A percentile compares a stretch with the other conserved stretches of the same genome.
Conservation (phyloP, 768 basidiomycete species). For the Phlebiopsis gigantea region DNA sequence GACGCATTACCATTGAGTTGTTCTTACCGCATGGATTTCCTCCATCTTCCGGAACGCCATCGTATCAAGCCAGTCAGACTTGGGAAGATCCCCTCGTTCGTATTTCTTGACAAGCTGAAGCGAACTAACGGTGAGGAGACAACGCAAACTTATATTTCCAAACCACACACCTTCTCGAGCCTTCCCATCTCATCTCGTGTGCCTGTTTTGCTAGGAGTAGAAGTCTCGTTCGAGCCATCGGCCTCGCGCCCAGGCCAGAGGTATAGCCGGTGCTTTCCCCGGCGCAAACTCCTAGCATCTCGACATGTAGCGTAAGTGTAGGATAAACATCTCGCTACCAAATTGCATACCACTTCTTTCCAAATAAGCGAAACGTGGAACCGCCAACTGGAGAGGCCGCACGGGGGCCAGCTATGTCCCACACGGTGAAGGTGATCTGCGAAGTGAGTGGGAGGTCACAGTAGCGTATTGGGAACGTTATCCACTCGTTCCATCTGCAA, state of each 20-base stretch:
- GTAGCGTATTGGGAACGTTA: conserved; percentile 87
- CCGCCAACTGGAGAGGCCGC: conserved; percentile 83
- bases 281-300: conserved; percentile 68
- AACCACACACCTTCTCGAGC: conserved; percentile 68
- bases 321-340: neutral
- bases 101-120: conserved; percentile 87
- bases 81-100: conserved; percentile 87
- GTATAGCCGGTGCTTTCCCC: conserved; percentile 86
- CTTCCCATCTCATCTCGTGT: conserved; percentile 91
- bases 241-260: conserved; percentile 84
- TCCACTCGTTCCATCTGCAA: conserved; percentile 86
- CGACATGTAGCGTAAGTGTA: neutral
- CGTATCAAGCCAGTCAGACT: conserved; percentile 95
- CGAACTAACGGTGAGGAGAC: too few relatives aligned
- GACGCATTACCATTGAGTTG: neutral
- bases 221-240: conserved; percentile 75
- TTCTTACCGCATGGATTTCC: conserved; percentile 81
- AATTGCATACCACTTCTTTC: conserved; percentile 76
- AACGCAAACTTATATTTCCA: neutral
- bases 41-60: conserved; percentile 93
- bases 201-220: conserved; percentile 84
- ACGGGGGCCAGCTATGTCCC: conserved; percentile 88
- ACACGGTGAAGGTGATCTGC: conserved; percentile 91
- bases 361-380: conserved; percentile 84
- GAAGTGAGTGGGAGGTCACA: conserved; percentile 88